Base-by-base conservation (phyloP, 2,329 filamentous ascomycete species). In the Fusarium sp. region DNA sequence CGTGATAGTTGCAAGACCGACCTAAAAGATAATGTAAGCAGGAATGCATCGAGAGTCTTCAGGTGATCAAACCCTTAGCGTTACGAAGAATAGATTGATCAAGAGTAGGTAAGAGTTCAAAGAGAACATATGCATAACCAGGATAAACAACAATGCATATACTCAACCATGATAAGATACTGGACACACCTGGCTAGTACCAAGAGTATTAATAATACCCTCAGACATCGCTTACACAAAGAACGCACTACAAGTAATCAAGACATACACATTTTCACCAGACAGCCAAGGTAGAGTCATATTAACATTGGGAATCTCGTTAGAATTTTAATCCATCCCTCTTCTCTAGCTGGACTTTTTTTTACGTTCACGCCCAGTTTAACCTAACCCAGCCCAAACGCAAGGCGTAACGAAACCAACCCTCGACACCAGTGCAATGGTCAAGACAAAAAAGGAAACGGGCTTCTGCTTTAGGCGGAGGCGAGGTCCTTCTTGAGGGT, bases 401-500 rank as follows among this genome's bases (percentile, higher is more conserved):
- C 68, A 71, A 68, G 70, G 70, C 69, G 69, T 53, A 69, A 77
- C 67, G 69, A 70, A 37, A 77, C 72, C 72, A 77, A 78, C 76
- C 79, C 80, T 79, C 75, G 76, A 84, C 82, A 84, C 82, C 82
- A 75, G 79, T 83, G 79, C 79, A 80, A 81, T 79, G 73, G 75
- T 73, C 74, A 71, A 73, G 67, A 79, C 73, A 79, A 73, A 77
- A 70, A 75, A 78, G 73, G 73, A 80, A 79, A 78, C 51, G 68
- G 67, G 60, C 64, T 41, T 44, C 62, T 67, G 53, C 58, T 68
- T 73, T 82, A 81, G 71, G 80, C 77, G 73, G 78, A 70, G 68
- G 77, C 80, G 61, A 87, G 78, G 74, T 99, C 95, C 92, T 98
- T 99, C 93, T 99, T 99, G 91, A 99, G 92, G 58, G 93, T 96